Conservation (phyloP, 768 basidiomycete genomes). For the Rubroboletus pulcherrimus region DNA sequence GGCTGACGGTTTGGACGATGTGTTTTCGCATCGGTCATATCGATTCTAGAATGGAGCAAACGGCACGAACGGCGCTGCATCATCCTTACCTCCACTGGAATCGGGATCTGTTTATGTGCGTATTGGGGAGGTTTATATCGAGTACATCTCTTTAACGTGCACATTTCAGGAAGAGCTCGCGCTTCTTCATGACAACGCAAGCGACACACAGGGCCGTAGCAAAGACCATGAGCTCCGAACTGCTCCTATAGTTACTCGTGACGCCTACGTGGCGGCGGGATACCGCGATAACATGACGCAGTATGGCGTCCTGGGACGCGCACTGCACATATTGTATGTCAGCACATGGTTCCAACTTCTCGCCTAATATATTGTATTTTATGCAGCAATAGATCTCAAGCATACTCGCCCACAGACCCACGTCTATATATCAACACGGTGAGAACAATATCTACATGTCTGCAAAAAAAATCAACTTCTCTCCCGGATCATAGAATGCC, state of each 20-base stretch:
- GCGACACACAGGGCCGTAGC: conserved; percentile 21
- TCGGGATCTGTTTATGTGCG: conserved; percentile 21
- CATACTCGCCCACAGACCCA: conserved; percentile 39
- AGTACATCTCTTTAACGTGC: not conserved
- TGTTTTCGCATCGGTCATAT: not conserved
- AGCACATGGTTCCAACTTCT: not conserved
- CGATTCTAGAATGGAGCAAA: conserved; percentile 9
- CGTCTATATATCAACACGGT: conserved; percentile 70
- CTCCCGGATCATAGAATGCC: conserved; percentile 46
- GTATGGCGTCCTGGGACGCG: conserved; percentile 60
- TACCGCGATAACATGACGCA: conserved; percentile 40
- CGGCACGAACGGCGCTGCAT: not conserved
- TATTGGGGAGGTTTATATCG: not conserved
- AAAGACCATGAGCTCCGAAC: conserved; percentile 36
- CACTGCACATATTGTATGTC: conserved; percentile 44
- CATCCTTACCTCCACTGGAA: conserved; percentile 4
- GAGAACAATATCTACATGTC: conserved; percentile 10
- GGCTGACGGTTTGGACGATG: not conserved
- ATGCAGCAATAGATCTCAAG: conserved; percentile 31
- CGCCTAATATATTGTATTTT: not conserved
- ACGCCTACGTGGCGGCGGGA: conserved; percentile 40
- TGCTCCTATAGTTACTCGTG: conserved; percentile 50
- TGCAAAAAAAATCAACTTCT: not conserved
- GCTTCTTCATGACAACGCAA: conserved; percentile 27
- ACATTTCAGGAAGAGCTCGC: conserved; percentile 28